A percentile compares a stretch with the other conserved stretches of the same genome.
These are phyloP conservation scores for Microcera coccophila DNA, from an alignment of 2,329 filamentous ascomycete species.

Conservation along the genomic window DNA sequence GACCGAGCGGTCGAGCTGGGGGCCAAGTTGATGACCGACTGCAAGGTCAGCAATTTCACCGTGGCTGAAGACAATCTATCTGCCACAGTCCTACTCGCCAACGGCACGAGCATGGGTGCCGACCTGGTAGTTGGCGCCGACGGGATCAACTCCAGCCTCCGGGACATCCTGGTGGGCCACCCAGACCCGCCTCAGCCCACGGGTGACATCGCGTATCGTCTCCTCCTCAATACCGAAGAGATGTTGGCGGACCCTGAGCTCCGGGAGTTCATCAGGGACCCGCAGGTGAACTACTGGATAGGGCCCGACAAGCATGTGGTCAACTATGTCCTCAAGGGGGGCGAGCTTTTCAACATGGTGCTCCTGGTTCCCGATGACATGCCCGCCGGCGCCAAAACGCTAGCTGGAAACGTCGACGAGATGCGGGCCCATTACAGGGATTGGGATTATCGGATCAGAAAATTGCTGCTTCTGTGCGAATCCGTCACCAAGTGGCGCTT, in stretches of 20 bases:
- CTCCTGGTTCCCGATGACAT: conserved; percentile 45
- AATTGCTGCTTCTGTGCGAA: conserved; percentile 54
- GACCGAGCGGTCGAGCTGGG: conserved; percentile 37
- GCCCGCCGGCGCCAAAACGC: conserved; percentile 19
- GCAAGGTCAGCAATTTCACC: conserved; percentile 9
- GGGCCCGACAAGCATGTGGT: conserved; percentile 50
- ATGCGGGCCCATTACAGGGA: conserved; percentile 47
- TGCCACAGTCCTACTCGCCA: conserved; percentile 23
- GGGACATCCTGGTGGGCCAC: conserved; percentile 42
- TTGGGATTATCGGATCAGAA: conserved; percentile 56
- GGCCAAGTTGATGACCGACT: conserved; percentile 31
- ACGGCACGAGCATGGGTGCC: conserved; percentile 32
- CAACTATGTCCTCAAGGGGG: conserved; percentile 43
- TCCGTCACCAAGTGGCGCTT: conserved; percentile 59
- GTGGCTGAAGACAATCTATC: conserved; percentile 8
- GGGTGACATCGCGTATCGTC: conserved; percentile 54
- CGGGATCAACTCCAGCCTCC: conserved; percentile 33
- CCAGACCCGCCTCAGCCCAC: conserved; percentile 46
- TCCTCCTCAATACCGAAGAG: conserved; percentile 45
- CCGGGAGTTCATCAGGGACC: conserved; percentile 39
- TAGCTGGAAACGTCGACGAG: conserved; percentile 34
- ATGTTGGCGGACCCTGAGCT: conserved; percentile 45
- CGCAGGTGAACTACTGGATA: conserved; percentile 52
- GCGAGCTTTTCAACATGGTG: conserved; percentile 44
- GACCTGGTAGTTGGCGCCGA: conserved; percentile 49